Evolutionary conservation across 306 rosid genomes (phyloP).

Genomic region (Nissolia schottii): DNA sequence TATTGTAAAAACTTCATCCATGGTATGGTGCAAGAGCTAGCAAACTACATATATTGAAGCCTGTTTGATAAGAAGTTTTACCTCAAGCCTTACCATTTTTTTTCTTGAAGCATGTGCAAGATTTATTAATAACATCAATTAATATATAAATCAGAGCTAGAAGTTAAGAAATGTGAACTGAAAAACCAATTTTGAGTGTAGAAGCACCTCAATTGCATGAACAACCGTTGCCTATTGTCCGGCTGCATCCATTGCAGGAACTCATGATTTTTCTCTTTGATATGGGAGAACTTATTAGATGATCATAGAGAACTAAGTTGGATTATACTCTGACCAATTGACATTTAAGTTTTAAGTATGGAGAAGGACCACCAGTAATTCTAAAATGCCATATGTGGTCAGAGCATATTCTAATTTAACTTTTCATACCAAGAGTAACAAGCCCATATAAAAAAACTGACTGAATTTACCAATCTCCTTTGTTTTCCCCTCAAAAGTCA

Average conservation of each 20-base stretch:
- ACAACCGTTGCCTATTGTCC: not conserved
- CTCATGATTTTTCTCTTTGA: not conserved
- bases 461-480: not conserved
- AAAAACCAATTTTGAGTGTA: not conserved
- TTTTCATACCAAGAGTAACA: not conserved
- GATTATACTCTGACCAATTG: no score
- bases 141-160: not conserved
- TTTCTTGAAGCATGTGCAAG: not conserved
- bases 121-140: not conserved
- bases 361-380: no score
- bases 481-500: not conserved
- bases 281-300: no score
- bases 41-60: not conserved
- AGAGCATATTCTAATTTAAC: no score
- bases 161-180: no score
- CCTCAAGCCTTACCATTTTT: not conserved
- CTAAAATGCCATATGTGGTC: no score
- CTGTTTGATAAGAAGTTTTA: not conserved
- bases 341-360: no score
- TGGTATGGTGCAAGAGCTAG: not conserved
- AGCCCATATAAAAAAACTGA: not conserved
- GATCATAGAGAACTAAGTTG: no score
- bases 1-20: not conserved
- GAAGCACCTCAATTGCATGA: slow-evolving; percentile 1
- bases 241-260: not conserved